These are phyloP conservation scores for Conidiobolus incongruus DNA, from an alignment of 371 early-diverging fungal species.

Conservation along the genomic window DNA sequence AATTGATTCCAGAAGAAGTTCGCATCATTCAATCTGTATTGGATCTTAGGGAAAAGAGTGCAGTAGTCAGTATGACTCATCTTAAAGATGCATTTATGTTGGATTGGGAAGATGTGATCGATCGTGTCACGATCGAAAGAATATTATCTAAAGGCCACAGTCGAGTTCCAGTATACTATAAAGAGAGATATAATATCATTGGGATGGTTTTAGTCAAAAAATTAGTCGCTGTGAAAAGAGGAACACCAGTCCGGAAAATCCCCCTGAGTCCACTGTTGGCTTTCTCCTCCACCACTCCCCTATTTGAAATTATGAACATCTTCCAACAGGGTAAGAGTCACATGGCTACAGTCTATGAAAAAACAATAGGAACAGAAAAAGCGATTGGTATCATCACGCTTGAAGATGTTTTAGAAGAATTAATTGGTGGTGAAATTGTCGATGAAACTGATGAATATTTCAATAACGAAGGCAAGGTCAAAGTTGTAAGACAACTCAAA, in stretches of 20 bases:
- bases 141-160: slow-evolving; percentile 71
- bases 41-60: slow-evolving; percentile 69
- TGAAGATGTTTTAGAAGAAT: slow-evolving; percentile 92
- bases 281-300: slow-evolving; percentile 13
- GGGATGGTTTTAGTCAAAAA: slow-evolving; percentile 79
- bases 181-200: slow-evolving; percentile 41
- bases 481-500: too few species aligned
- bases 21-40: slow-evolving; percentile 75
- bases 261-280: slow-evolving; percentile 50
- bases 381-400: slow-evolving; percentile 84
- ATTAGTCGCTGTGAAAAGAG: slow-evolving; percentile 60
- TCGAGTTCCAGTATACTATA: slow-evolving; percentile 58
- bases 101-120: slow-evolving; percentile 35
- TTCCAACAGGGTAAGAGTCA: slow-evolving; percentile 32
- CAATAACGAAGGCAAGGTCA: too few species aligned
- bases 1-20: slow-evolving; percentile 72
- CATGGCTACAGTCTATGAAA: slow-evolving; percentile 45
- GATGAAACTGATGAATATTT: slow-evolving; percentile 81
- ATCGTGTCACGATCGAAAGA: slow-evolving; percentile 22
- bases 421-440: slow-evolving; percentile 83
- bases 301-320: slow-evolving; percentile 29
- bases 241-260: slow-evolving; percentile 33
- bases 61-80: slow-evolving; percentile 66
- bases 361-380: slow-evolving; percentile 13
- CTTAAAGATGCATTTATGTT: slow-evolving; percentile 63